These are phyloP conservation scores for Scytalidium sp. DNA, from an alignment of 2,329 filamentous ascomycete genomes.

Conservation along the genomic window DNA sequence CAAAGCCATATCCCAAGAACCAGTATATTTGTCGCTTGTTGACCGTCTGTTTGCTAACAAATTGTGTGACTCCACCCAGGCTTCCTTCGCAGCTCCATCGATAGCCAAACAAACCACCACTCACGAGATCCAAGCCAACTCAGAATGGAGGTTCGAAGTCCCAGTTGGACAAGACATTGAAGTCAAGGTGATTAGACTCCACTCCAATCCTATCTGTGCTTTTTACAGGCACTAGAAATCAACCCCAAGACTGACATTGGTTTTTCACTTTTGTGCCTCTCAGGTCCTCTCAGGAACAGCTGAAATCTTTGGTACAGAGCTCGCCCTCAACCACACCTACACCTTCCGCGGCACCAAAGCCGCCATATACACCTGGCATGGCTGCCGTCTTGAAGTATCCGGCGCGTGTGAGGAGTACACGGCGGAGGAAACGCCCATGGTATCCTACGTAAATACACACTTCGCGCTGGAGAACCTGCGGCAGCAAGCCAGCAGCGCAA, in stretches of 20 bases:
- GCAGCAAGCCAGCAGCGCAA: conserved; percentile 49
- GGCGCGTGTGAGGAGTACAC: conserved; percentile 57
- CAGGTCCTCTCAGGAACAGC: conserved; percentile 77
- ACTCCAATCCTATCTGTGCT: neutral
- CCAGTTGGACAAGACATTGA: conserved; percentile 49
- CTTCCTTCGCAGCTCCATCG: conserved; percentile 19
- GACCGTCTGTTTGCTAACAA: too few species aligned
- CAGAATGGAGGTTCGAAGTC: conserved; percentile 79
- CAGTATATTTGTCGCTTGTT: neutral
- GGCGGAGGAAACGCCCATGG: conserved; percentile 78
- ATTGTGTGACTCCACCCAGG: too few species aligned
- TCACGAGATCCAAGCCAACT: conserved; percentile 58
- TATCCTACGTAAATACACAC: conserved; percentile 80
- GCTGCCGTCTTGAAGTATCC: conserved; percentile 78
- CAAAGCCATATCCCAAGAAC: conserved; percentile 18
- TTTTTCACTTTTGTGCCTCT: too few species aligned
- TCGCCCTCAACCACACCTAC: conserved; percentile 77
- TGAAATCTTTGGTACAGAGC: conserved; percentile 92
- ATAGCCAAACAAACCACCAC: conserved; percentile 37
- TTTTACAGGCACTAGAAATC: conserved; percentile 25
- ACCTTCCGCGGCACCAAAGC: conserved; percentile 78
- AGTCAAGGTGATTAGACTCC: conserved; percentile 42
- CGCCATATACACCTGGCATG: conserved; percentile 89
- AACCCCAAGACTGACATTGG: conserved; percentile 26
- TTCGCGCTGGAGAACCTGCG: conserved; percentile 77